Percentiles rank a stretch among this genome's conserved stretches.
Conservation (phyloP, 441 rosid genomes). For the Theobroma grandiflorum region DNA sequence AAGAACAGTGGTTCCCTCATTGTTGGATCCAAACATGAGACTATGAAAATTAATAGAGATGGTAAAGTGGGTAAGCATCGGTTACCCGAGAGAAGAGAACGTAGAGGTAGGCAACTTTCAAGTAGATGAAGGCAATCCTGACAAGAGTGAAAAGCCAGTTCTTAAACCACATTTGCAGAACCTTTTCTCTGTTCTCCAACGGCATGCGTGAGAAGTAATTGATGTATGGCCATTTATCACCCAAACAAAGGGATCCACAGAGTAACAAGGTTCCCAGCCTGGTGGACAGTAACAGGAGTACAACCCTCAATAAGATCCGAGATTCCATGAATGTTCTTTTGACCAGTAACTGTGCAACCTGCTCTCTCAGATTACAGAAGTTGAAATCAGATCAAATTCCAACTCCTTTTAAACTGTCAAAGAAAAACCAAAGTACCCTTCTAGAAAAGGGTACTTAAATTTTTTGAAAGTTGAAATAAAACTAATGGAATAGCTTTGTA, state of each 20-base stretch:
- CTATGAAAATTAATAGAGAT: background rate
- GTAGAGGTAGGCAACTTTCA: slow-evolving; percentile 52
- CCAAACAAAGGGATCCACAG: slow-evolving; percentile 62
- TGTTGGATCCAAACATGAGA: background rate
- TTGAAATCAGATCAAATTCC: background rate
- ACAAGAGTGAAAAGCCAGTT: slow-evolving; percentile 51
- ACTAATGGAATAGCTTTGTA: too few species aligned
- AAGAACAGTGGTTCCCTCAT: too few species aligned
- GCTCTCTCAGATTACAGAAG: background rate
- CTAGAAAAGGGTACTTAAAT: background rate
- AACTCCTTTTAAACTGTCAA: background rate
- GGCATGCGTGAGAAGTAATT: slow-evolving; percentile 52
- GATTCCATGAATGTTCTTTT: slow-evolving; percentile 50
- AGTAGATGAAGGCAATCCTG: slow-evolving; percentile 49
- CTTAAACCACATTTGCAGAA: slow-evolving; percentile 55
- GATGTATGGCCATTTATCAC: slow-evolving; percentile 62
- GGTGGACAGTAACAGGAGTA: slow-evolving; percentile 50
- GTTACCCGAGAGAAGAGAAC: slow-evolving; percentile 64
- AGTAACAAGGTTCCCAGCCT: slow-evolving; percentile 77
- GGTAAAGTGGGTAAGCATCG: background rate
- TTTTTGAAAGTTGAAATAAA: background rate
- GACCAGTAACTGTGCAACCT: slow-evolving; percentile 55
- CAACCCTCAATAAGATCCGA: slow-evolving; percentile 41
- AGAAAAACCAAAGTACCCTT: background rate
- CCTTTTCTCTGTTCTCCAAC: slow-evolving; percentile 61